Conservation (phyloP, 1,139 yeast genomes). For the Geotrichum bryndzae region DNA sequence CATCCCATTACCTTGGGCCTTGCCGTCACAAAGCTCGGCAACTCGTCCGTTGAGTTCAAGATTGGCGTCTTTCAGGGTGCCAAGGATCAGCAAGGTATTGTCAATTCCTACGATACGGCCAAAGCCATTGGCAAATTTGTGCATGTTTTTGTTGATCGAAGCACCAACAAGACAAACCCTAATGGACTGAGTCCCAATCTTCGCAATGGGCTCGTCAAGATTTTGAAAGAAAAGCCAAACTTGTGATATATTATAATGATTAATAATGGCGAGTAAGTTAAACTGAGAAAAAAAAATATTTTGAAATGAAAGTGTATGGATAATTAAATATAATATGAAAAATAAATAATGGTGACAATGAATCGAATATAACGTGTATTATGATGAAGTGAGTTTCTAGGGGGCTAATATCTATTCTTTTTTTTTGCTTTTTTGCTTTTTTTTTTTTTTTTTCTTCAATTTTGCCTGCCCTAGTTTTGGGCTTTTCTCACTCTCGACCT, state of each 20-base stretch:
- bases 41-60: slow-evolving; percentile 30
- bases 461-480: not conserved
- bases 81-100: slow-evolving; percentile 1
- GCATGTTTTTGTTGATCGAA: slow-evolving; percentile 31
- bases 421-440: not conserved
- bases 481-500: not conserved
- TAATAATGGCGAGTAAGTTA: not conserved
- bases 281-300: not conserved
- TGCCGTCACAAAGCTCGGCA: slow-evolving; percentile 28
- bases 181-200: not conserved
- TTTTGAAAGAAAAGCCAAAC: not conserved
- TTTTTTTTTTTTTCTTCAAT: not conserved
- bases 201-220: not conserved
- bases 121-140: slow-evolving; percentile 31
- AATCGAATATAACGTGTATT: not conserved
- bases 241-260: not conserved
- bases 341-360: not conserved
- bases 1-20: slow-evolving; percentile 29
- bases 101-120: slow-evolving; percentile 17
- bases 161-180: slow-evolving; percentile 19
- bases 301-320: not conserved
- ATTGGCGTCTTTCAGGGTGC: slow-evolving; percentile 31
- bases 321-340: not conserved
- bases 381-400: not conserved
- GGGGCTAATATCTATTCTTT: not conserved